Evolutionary conservation across 164 flowering plant genomes (phyloP), one percentile per base, ranked within the genome.

Genomic region (Vitis labrusca): DNA sequence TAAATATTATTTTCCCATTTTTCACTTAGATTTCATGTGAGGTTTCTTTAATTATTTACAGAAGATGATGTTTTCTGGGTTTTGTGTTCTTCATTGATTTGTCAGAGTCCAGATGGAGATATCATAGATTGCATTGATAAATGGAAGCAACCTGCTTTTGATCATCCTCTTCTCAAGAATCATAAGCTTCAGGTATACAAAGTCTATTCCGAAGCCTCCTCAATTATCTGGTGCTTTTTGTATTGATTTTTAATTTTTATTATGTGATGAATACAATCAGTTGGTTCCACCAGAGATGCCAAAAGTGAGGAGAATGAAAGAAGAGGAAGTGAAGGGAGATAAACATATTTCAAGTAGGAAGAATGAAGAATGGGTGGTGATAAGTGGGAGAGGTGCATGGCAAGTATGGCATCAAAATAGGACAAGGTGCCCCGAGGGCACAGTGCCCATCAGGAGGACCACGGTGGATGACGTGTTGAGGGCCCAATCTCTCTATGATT

Each of bases 161-260:
- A 74, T 69, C 73, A 74, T 64, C 77, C 72, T 0, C 27, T 74
- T 54, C 77, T 69, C 6, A 59, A 44, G 69, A 64, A 69, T 51
- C 77, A 65, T 10, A 5, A 13, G 12, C 50, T 73, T 8, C 61
- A 54, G 61, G 65, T 64, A 52, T 10, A 10, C 4, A 10, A 10
- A 57, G 9, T 57, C 19, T 8, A 8, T 57, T 8, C 1, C 60
- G 9, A 19, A 57, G n/a, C 5, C 9, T 57, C 27, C 16, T 16
- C 60, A 23, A 23, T 23, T 23, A 23, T 23, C 27, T 1, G 27
- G 2, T 1, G 27, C 27, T 23, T 23, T 23, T 1, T 23, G 27
- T 23, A 23, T 23, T 23, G 27, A 23, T 23, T 23, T 23, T 23
- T 23, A 23, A 37, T 37, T 37, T 3, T 37, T 37, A 37, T 37